A percentile compares a stretch with the other conserved stretches of the same genome.
Conservation (phyloP, 805 yeast species). For the Kockiozyma suomiensis region DNA sequence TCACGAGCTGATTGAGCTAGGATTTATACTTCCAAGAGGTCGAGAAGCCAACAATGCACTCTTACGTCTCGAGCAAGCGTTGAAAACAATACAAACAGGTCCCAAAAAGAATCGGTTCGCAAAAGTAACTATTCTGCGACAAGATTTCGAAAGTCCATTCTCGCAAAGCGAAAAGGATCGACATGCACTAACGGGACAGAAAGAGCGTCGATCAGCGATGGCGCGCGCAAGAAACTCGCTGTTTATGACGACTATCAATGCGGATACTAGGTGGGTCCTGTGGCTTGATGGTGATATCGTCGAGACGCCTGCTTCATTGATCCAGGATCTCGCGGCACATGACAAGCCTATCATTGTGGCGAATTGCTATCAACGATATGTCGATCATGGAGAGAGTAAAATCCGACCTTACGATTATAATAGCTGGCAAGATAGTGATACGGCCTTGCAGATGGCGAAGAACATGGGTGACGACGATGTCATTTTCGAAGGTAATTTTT, state of each 20-base stretch:
- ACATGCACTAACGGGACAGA: slow-evolving; percentile 84
- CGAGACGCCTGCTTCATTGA: slow-evolving; percentile 79
- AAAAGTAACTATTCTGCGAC: slow-evolving; percentile 85
- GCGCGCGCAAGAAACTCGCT: slow-evolving; percentile 92
- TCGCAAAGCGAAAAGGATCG: slow-evolving; percentile 72
- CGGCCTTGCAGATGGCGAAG: slow-evolving; percentile 74
- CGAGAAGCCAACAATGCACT: slow-evolving; percentile 80
- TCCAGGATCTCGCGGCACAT: slow-evolving; percentile 85
- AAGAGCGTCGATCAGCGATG: slow-evolving; percentile 86
- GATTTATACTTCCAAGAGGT: slow-evolving; percentile 86
- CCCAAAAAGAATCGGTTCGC: slow-evolving; percentile 70
- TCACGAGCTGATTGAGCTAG: slow-evolving; percentile 79
- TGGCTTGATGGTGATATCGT: slow-evolving; percentile 96
- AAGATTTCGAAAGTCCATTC: slow-evolving; percentile 73
- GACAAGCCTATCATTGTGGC: slow-evolving; percentile 88
- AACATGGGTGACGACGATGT: slow-evolving; percentile 83
- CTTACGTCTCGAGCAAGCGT: slow-evolving; percentile 68
- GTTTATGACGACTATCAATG: slow-evolving; percentile 83
- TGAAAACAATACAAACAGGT: slow-evolving; percentile 69
- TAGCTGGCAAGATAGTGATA: slow-evolving; percentile 79
- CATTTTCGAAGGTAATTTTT: slow-evolving; percentile 75
- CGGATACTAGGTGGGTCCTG: slow-evolving; percentile 89
- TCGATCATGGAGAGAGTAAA: slow-evolving; percentile 57
- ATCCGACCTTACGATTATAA: slow-evolving; percentile 93
- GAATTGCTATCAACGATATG: slow-evolving; percentile 86